phyloP scores from a whole-genome alignment of 2,329 filamentous ascomycete genomes.

The Fusarium mangiferae region DNA sequence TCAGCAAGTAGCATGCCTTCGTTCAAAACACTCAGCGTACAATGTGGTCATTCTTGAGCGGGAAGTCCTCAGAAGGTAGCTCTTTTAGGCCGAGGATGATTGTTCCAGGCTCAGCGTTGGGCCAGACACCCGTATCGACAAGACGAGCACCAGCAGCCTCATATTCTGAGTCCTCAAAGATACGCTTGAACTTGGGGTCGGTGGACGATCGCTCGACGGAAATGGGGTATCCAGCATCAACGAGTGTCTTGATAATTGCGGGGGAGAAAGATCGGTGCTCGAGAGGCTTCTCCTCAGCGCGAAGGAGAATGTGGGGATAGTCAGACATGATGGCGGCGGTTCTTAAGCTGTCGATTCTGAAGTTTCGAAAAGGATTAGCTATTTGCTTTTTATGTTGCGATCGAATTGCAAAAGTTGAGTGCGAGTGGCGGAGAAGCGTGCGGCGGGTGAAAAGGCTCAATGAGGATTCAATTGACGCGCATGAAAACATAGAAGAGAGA shows the following conservation, averaged over 20 bases:
- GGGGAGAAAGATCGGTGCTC: constrained; percentile 50
- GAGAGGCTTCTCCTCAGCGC: constrained; percentile 69
- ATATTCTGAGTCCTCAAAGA: constrained; percentile 72
- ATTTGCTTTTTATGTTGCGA: neutral
- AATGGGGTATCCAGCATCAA: constrained; percentile 76
- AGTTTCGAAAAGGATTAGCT: constrained; percentile 15
- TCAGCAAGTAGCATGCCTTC: neutral
- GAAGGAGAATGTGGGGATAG: constrained; percentile 58
- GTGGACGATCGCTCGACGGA: constrained; percentile 67
- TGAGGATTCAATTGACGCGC: constrained; percentile 1
- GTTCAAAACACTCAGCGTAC: neutral
- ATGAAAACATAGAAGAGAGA: neutral
- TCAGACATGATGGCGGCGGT: constrained; percentile 40
- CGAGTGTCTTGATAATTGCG: constrained; percentile 61
- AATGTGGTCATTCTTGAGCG: constrained; percentile 44
- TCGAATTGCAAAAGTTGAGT: neutral
- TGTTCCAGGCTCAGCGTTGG: constrained; percentile 72
- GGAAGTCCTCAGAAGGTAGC: constrained; percentile 76
- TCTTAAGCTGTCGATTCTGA: constrained; percentile 6
- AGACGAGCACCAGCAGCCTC: constrained; percentile 71
- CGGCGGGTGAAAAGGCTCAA: constrained; percentile 4
- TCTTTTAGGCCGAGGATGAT: constrained; percentile 84
- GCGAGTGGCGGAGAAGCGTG: neutral
- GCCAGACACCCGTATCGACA: constrained; percentile 74
- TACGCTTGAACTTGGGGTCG: constrained; percentile 67